Base-by-base conservation (phyloP, 129 eudicot species). In the Flaveria bidentis region DNA sequence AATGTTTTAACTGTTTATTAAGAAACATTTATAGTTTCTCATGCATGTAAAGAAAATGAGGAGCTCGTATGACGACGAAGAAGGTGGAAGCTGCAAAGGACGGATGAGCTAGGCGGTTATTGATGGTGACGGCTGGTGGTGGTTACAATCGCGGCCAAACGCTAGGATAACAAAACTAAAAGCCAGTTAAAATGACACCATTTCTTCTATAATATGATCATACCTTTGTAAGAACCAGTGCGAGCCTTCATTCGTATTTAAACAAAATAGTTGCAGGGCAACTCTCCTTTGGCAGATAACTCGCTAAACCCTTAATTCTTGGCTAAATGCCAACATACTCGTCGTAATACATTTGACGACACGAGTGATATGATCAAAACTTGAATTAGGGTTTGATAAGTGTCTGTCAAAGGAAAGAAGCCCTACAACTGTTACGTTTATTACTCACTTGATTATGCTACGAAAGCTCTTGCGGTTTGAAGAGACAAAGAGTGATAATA, bases 201-300 rank as follows among this genome's bases (percentile, higher is more conserved):
- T 23, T 73, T 26, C 16, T 2, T 26, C 2, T 60, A n/a, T n/a
- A 6, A 13, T 2, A 47, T 49, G 23, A 76, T 26, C 71, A 75
- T 75, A 63, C 63, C 79, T 46, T 46, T 20, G 22, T 63, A 63
- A 50, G 20, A 76, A 69, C n/a, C 1, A 45, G 4, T 44, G 20
- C 47, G 12, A 26, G 15, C 50, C 39, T 64, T 71, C 53, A 50
- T 64, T 26, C 16, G 18, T 60, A 25, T 23, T 41, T 79, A 80
- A 80, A 58, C 83, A 55, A 73, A 66, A 41, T 17, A 20, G 79
- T 73, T 65, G 20, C 52, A 80, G 83, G 83, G 83, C 79, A 80
- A 80, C 83, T 80, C 83, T 80, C 83, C 83, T 80, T 73, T 80
- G 83, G 79, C 83, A 80, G 8, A 80, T 64, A 58, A 28, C 62